These are phyloP conservation scores for Carex parvula DNA, from an alignment of 176 grass and related monocot genomes.

Conservation along the genomic window DNA sequence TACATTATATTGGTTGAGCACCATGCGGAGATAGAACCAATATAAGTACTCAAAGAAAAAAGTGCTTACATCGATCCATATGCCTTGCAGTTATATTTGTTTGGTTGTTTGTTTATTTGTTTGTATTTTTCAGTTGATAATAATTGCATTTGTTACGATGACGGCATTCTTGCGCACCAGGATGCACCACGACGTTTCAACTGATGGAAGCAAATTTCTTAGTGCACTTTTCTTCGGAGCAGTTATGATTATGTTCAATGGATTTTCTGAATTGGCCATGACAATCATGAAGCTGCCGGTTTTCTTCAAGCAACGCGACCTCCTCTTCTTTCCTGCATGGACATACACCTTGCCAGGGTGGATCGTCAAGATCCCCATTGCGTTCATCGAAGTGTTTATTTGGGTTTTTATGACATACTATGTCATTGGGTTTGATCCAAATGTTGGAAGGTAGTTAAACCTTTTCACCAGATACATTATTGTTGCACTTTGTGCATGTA, in stretches of 20 bases:
- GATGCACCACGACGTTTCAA: conserved; percentile 44
- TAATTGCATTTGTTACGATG: conserved; percentile 58
- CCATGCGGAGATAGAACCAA: neutral
- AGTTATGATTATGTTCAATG: conserved; percentile 79
- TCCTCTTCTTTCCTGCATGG: conserved; percentile 88
- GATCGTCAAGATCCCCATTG: conserved; percentile 73
- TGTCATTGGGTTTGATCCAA: conserved; percentile 80
- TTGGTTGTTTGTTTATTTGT: conserved; percentile 6
- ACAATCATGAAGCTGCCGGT: conserved; percentile 67
- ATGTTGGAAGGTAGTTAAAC: conserved; percentile 59
- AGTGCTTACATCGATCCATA: neutral
- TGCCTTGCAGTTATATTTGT: neutral
- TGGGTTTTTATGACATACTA: conserved; percentile 85
- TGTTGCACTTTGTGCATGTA: neutral
- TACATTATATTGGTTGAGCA: neutral
- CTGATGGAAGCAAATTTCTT: conserved; percentile 38
- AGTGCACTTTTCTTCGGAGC: conserved; percentile 62
- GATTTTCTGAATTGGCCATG: conserved; percentile 62
- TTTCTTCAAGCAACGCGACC: conserved; percentile 87
- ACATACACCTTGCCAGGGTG: conserved; percentile 69
- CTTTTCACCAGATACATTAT: neutral
- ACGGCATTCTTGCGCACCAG: conserved; percentile 67
- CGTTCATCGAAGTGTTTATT: conserved; percentile 49
- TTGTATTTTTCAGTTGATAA: conserved; percentile 38
- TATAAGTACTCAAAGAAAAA: neutral